A percentile compares a stretch with the other conserved stretches of the same genome.
Conservation (phyloP, 139 green algal genomes). For the Tetraselmis chui region DNA sequence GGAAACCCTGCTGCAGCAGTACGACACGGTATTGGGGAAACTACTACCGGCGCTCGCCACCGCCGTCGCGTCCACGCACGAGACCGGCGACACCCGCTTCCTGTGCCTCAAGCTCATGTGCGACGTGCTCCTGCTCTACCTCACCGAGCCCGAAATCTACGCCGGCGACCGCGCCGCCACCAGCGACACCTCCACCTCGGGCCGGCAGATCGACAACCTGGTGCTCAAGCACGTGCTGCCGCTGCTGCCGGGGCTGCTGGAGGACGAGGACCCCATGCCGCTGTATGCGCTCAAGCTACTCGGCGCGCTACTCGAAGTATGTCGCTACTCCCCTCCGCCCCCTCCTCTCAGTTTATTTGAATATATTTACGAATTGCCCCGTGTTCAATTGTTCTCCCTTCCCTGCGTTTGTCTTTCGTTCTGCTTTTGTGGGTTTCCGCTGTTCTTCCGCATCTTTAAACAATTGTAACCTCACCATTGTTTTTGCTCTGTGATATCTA, state of each 20-base stretch:
- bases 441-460: too few relatives aligned
- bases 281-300: constrained; percentile 86
- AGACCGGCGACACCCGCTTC: constrained; percentile 67
- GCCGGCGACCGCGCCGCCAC: not conserved
- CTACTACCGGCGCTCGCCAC: constrained; percentile 69
- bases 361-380: too few relatives aligned
- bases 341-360: too few relatives aligned
- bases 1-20: constrained; percentile 52
- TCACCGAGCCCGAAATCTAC: constrained; percentile 39
- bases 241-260: constrained; percentile 67
- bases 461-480: too few relatives aligned
- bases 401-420: too few relatives aligned
- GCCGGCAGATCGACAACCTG: constrained; percentile 38
- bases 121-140: not conserved
- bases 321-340: too few relatives aligned
- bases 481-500: too few relatives aligned
- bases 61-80: constrained; percentile 25
- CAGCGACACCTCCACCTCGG: not conserved
- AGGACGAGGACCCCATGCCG: constrained; percentile 80
- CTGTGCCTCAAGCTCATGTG: constrained; percentile 66
- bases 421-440: too few relatives aligned
- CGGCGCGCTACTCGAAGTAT: constrained; percentile 30
- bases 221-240: constrained; percentile 59
- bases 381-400: too few relatives aligned
- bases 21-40: constrained; percentile 31